Evolutionary conservation across 129 eudicot species (phyloP).

Genomic region (Flaveria brownii): DNA sequence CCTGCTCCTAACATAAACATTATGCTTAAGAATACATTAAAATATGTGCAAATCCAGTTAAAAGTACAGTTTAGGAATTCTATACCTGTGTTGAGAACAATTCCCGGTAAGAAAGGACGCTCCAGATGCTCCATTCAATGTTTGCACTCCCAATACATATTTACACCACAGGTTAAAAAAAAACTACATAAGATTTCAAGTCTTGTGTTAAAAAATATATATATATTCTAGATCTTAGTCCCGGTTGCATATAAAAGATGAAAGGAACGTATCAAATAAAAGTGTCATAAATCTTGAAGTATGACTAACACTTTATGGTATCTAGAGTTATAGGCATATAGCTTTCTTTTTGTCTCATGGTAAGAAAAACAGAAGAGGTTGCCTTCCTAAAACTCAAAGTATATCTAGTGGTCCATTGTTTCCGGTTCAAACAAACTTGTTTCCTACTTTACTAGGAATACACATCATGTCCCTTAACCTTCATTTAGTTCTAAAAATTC

Average conservation of each 20-base stretch:
- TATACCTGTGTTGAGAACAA: slow-evolving; percentile 16
- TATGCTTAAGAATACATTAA: slow-evolving; percentile 37
- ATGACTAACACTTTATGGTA: slow-evolving; percentile 38
- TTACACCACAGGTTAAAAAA: slow-evolving; percentile 4
- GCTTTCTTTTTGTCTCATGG: slow-evolving; percentile 32
- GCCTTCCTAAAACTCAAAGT: slow-evolving; percentile 51
- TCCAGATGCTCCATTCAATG: slow-evolving; percentile 9
- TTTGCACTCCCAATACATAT: slow-evolving; percentile 13
- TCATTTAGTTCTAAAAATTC: slow-evolving; percentile 24
- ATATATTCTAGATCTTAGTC: slow-evolving; percentile 21
- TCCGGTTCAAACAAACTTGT: slow-evolving; percentile 33
- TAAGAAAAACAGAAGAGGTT: slow-evolving; percentile 33
- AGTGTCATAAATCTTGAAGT: slow-evolving; percentile 32
- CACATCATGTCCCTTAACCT: slow-evolving; percentile 26
- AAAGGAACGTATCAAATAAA: slow-evolving; percentile 23
- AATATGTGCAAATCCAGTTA: slow-evolving; percentile 32
- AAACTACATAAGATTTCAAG: not conserved
- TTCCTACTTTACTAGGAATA: slow-evolving; percentile 30
- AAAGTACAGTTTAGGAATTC: slow-evolving; percentile 40
- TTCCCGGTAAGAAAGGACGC: slow-evolving; percentile 5
- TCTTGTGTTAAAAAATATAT: not conserved
- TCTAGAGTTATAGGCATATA: slow-evolving; percentile 40
- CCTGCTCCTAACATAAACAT: slow-evolving; percentile 28
- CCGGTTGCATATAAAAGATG: slow-evolving; percentile 29
- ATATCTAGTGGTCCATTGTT: slow-evolving; percentile 41